Evolutionary conservation across 257 asterid species (phyloP), one percentile per base, ranked within the genome.

Genomic region (Solanum piurae): DNA sequence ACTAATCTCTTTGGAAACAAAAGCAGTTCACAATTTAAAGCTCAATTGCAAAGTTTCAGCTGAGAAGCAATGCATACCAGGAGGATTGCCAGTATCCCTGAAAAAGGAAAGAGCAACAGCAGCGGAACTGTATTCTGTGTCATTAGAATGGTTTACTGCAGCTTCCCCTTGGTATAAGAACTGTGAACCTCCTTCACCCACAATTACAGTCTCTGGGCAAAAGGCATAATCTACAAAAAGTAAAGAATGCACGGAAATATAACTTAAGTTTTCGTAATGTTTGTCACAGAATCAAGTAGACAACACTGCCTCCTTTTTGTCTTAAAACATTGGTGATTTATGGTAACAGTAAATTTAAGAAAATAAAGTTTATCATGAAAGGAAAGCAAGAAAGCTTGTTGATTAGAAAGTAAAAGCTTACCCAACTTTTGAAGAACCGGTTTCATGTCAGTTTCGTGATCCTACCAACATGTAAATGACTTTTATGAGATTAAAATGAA

Each of bases 361-460:
- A 82, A 68, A 37, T 42, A 42, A 16, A 25, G 33, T 34, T 46
- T 38, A 18, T 6, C 38, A 69, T 38, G 34, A 40, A 46, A 69
- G 27, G 40, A 72, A 69, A 33, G 20, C 69, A 46, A 80, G 76
- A 87, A 87, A 21, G 68, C 64, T 49, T 75, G 49, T 75, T 83
- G 38, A 87, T 49, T 38, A 85, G 44, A 87, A 52, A 29, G 38
- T 29, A 29, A 79, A 83, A 83, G 91, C 98, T 94, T 90, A 95
- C 99, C 99, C 92, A 94, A 89, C 91, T 85, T 92, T 86, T 92
- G 93, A 90, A 95, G 97, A 88, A 95, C 89, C 55, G 94, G 94
- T 37, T 89, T 94, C 93, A 93, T 88, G 90, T 95, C 93, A 62
- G 91, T 89, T 86, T 89, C 84, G 36, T 44, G 94, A 84, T 93